phyloP scores from a whole-genome alignment of 1,284 basidiomycete genomes.

The Cryptococcus sp. region DNA sequence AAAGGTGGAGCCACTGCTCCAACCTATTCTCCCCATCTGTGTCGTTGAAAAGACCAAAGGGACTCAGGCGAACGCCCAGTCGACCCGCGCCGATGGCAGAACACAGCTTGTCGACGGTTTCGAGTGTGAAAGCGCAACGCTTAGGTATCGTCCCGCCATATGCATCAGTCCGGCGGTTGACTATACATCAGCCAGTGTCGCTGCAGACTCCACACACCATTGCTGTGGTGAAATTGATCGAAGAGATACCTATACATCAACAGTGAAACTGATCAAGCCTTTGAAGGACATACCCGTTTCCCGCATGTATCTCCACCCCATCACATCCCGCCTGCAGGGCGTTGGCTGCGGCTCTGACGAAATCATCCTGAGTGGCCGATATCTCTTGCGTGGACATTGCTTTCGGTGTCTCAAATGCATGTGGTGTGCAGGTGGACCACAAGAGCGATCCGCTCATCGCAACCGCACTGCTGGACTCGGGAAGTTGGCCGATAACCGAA shows the following conservation, averaged over 20 bases:
- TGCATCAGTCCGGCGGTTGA: slow-evolving; percentile 26
- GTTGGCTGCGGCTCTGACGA: slow-evolving; percentile 18
- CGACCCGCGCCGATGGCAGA: slow-evolving; percentile 24
- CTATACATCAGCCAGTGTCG: background rate
- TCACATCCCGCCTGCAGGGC: slow-evolving; percentile 34
- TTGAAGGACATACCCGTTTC: slow-evolving; percentile 18
- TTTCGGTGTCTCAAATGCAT: slow-evolving; percentile 23
- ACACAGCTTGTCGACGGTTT: slow-evolving; percentile 21
- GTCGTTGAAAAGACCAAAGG: slow-evolving; percentile 37
- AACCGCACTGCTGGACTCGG: slow-evolving; percentile 17
- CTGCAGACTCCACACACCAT: slow-evolving; percentile 7
- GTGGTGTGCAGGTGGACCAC: slow-evolving; percentile 9
- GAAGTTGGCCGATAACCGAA: slow-evolving; percentile 8
- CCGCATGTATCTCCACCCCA: slow-evolving; percentile 35
- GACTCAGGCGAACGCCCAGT: slow-evolving; percentile 31
- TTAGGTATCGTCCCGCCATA: slow-evolving; percentile 32
- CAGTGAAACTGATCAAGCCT: background rate
- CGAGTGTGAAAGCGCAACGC: slow-evolving; percentile 23
- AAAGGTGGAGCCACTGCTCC: slow-evolving; percentile 33
- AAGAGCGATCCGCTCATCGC: slow-evolving; percentile 8
- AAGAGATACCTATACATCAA: slow-evolving; percentile 15
- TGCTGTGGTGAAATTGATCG: slow-evolving; percentile 34
- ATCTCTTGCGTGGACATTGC: slow-evolving; percentile 28
- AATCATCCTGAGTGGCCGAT: slow-evolving; percentile 17
- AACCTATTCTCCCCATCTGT: slow-evolving; percentile 22